Evolutionary conservation across 2,329 filamentous ascomycete genomes (phyloP), one percentile per base, ranked within the genome.

Genomic region (Dendrostoma leiphaemia): DNA sequence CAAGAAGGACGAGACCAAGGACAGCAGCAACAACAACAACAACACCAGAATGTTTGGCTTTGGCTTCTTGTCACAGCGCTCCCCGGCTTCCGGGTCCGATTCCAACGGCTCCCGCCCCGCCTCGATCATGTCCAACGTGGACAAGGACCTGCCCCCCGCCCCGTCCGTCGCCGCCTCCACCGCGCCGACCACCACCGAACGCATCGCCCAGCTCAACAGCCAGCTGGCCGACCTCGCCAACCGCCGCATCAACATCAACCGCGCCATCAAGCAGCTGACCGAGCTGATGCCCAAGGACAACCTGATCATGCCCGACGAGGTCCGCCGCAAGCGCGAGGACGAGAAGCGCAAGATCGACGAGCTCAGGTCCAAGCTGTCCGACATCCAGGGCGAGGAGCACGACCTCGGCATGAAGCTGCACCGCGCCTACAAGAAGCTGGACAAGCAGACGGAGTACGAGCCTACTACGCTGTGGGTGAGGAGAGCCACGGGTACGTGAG

Each of bases 381-480:
- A 91, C 59, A 82, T 94, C 24, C 81, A 84, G 69, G 79, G 84
- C 59, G 85, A 93, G 68, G 87, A 91, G 69, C 88, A 93, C 64
- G 89, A 94, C 53, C 72, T 92, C 38, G 90, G 90, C 1, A 72
- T 94, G 63, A 86, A 85, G 68, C 74, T 94, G 51, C 83, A 90
- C 66, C 76, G 88, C 21, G 86, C 88, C 9, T 87, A 89, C 71
- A 92, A 90, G 74, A 81, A 89, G 45, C 78, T 85, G 62, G 88
- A 92, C 63, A 81, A 86, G 59, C 80, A 87, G 49, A 79, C 78
- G 2, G 76, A 78, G 31, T 87, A 78, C 63, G 85, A 89, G 63
- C 83, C 82, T 10, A 86, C 85, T 0, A 82, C 82, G 28, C 71
- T 95, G 9, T 95, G 90, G 90, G 88, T 95, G 47, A 81, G 86